Evolutionary conservation across 1,284 basidiomycete genomes (phyloP).

Genomic region (Leccinum cinnamomeum): DNA sequence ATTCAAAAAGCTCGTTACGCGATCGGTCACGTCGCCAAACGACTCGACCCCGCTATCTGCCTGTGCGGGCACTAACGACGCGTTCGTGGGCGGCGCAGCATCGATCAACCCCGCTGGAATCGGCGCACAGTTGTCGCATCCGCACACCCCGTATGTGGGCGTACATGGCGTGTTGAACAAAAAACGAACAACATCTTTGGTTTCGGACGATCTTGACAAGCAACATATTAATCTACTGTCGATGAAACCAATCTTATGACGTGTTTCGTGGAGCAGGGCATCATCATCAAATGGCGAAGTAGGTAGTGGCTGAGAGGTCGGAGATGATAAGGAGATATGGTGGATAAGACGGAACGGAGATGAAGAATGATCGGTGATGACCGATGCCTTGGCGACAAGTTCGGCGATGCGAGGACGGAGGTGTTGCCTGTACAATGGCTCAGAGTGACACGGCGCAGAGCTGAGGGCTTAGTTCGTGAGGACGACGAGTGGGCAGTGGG

Average conservation of each 20-base stretch:
- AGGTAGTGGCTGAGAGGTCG: constrained; percentile 31
- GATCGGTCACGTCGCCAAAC: constrained; percentile 55
- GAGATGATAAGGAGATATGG: constrained; percentile 45
- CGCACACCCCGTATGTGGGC: constrained; percentile 67
- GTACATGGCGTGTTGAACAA: constrained; percentile 57
- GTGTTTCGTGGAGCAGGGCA: constrained; percentile 29
- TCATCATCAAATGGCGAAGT: constrained; percentile 24
- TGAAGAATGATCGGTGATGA: constrained; percentile 15
- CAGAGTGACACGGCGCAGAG: constrained; percentile 28
- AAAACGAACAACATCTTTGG: constrained; percentile 20
- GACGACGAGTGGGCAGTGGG: constrained; percentile 53
- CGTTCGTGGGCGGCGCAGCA: constrained; percentile 33
- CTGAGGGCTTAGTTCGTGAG: constrained; percentile 67
- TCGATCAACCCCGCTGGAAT: constrained; percentile 28
- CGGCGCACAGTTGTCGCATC: constrained; percentile 56
- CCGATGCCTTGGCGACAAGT: constrained; percentile 19
- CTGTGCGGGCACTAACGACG: constrained; percentile 22
- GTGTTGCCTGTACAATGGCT: constrained; percentile 51
- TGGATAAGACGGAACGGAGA: constrained; percentile 39
- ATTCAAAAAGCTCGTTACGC: constrained; percentile 62
- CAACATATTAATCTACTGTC: constrained; percentile 32
- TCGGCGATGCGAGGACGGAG: constrained; percentile 38
- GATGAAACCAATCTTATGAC: constrained; percentile 21
- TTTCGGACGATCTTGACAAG: constrained; percentile 35
- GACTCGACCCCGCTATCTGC: constrained; percentile 32